Base-by-base conservation (phyloP, 495 filamentous ascomycete genomes). In the Xylaria venustula region DNA sequence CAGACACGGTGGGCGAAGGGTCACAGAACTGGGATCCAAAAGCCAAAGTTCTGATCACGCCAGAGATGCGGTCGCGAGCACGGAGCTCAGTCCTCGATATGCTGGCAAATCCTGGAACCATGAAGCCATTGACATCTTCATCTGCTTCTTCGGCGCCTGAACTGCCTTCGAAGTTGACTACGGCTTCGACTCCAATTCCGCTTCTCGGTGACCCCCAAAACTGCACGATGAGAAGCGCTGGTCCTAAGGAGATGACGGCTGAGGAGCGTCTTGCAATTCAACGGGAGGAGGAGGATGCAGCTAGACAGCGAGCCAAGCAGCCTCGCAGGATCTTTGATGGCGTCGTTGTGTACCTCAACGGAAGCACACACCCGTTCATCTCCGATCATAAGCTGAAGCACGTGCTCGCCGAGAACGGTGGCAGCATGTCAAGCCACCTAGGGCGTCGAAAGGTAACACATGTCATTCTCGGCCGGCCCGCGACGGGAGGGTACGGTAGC, bases 351-450 rank as follows among this genome's bases (percentile, higher is more conserved):
- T 94, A 94, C 75, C 83, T 98, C 75, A 96, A 96, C 75, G 93
- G 92, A 54, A 90, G 89, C 53, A 97, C 91, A 1, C 77, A 86
- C 53, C 91, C 93, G 6, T 67, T 83, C 14, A 83, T 98, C 46
- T 92, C 89, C 0, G 93, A 98, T 75, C 90, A 96, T 71, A 86
- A 84, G 67, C 82, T 98, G 47, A 96, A 94, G 75, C 86, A 84
- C 37, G 77, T 96, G 28, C 79, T 98, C 20, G 84, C 82, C 9
- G 74, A 83, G 54, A 81, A 94, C 67, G 94, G 94, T 23, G 94
- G 84, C 0, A 76, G 68, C 32, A 77, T 91, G 42, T 84, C 90
- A 2, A 79, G 90, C 14, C 77, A 82, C 54, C 82, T 96, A 17
- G 85, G 84, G 5, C 83, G 91, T 9, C 82, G 85, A 20, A 79